Base-by-base conservation (phyloP, 2,329 filamentous ascomycete species). In the Diaporthe humulicola region DNA sequence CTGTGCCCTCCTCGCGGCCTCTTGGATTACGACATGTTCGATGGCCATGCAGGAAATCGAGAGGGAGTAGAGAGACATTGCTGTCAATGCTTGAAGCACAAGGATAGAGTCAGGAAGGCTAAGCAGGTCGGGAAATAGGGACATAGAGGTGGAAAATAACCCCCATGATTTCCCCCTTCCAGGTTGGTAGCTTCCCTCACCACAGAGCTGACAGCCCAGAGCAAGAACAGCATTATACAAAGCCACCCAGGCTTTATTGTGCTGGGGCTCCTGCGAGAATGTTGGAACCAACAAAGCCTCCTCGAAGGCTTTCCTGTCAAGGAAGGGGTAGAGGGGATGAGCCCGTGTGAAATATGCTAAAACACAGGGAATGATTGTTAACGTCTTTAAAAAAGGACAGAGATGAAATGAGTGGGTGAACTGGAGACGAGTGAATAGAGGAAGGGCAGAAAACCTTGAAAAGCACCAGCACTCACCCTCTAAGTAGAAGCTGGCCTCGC, bases 251-350 rank as follows among this genome's bases (percentile, higher is more conserved):
- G 82, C 78, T 50, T 81, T 80, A 73, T 79, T 82, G 0, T 73
- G 77, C 10, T 77, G 67, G 1, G 84, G 77, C 4, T 77, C 64
- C 7, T 78, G 72, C 7, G 75, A 74, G 5, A 84, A 79, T 19
- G 82, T 72, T 4, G 80, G 72, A 40, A 77, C 79, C 12, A 78
- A 76, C 9, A 80, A 81, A 25, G 80, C 79, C 0, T 78, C 73
- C 74, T 86, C 82, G 71, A 87, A 87, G 5, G 77, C 67, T 22
- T 75, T 66, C 42, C 79, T 80, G 60, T 86, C 83, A 1, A 87
- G 79, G 71, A 87, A 86, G 0, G 86, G 84, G 73, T 85, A 84
- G 0, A 84, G 54, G 0, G 82, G 82, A 73, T 87, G 85, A 2
- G 84, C 77, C 14, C 82, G 79, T 2, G 82, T 78, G 72, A 87